Evolutionary conservation across 2,329 filamentous ascomycete genomes (phyloP).

Genomic region (Periconia sp.): DNA sequence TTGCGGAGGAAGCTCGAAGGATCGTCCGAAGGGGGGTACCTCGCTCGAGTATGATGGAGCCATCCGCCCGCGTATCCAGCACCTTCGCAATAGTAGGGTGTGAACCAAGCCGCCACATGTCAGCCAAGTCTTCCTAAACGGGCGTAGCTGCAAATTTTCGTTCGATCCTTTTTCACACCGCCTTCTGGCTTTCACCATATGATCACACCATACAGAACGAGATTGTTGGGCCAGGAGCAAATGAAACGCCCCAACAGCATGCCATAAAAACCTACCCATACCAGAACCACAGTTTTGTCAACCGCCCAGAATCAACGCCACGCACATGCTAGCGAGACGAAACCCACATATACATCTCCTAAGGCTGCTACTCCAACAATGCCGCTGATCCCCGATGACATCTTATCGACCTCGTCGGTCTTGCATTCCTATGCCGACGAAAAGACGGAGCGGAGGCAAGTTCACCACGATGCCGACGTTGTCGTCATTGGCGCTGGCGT

Average conservation of each 20-base stretch:
- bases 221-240: too few species aligned
- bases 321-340: neutral
- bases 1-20: constrained; percentile 1
- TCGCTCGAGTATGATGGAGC: constrained; percentile 9
- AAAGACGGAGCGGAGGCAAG: neutral
- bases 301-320: too few species aligned
- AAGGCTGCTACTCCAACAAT: neutral
- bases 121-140: too few species aligned
- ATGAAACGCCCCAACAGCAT: too few species aligned
- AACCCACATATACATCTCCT: neutral
- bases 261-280: too few species aligned
- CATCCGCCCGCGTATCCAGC: constrained; percentile 2
- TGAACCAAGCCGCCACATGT: constrained; percentile 5
- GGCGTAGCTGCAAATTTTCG: too few species aligned
- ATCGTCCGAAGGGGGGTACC: constrained; percentile 5
- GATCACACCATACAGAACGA: too few species aligned
- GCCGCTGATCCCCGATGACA: neutral
- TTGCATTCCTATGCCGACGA: neutral
- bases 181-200: too few species aligned
- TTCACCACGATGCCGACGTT: neutral
- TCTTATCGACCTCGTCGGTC: neutral
- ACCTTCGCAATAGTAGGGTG: constrained; percentile 8
- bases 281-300: too few species aligned
- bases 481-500: neutral
- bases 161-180: too few species aligned